A percentile compares a stretch with the other conserved stretches of the same genome.
Conservation (phyloP, 768 basidiomycete genomes). For the Panus rudis region DNA sequence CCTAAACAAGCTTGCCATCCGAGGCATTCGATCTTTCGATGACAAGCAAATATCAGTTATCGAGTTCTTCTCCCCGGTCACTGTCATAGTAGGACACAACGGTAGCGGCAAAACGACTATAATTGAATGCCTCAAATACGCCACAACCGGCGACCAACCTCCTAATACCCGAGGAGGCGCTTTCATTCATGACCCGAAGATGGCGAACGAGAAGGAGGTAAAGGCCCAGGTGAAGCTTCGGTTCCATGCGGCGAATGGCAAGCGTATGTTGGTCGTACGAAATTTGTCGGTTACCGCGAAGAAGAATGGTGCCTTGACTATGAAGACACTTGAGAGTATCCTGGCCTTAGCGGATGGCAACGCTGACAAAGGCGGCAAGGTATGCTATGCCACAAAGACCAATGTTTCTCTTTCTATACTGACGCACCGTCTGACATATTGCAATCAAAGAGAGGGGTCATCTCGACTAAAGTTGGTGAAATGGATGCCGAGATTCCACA, state of each 20-base stretch:
- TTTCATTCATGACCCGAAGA: conserved; percentile 97
- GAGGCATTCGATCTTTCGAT: conserved; percentile 93
- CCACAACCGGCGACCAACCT: conserved; percentile 96
- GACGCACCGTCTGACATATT: neutral
- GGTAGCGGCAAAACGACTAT: conserved; percentile 98
- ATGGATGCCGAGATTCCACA: conserved; percentile 93
- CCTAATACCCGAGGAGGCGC: conserved; percentile 98
- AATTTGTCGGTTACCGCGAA: conserved; percentile 91
- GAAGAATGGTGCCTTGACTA: conserved; percentile 80
- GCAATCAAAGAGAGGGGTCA: conserved; percentile 64
- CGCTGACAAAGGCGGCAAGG: conserved; percentile 69
- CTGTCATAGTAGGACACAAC: conserved; percentile 98
- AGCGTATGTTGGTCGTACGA: conserved; percentile 82
- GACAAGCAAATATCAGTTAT: conserved; percentile 91
- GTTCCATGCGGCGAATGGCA: conserved; percentile 85
- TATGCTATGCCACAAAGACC: conserved; percentile 37
- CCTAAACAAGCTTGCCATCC: conserved; percentile 89
- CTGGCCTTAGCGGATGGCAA: conserved; percentile 66
- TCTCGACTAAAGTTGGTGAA: conserved; percentile 97
- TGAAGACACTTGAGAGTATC: conserved; percentile 97
- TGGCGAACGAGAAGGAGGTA: conserved; percentile 98
- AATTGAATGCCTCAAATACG: conserved; percentile 99
- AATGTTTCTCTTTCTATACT: too few species aligned
- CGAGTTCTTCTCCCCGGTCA: conserved; percentile 95
- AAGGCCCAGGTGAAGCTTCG: conserved; percentile 97